Evolutionary conservation across 139 green algal genomes (phyloP), one percentile per base, ranked within the genome.

Genomic region (Coccomyxa sp.): DNA sequence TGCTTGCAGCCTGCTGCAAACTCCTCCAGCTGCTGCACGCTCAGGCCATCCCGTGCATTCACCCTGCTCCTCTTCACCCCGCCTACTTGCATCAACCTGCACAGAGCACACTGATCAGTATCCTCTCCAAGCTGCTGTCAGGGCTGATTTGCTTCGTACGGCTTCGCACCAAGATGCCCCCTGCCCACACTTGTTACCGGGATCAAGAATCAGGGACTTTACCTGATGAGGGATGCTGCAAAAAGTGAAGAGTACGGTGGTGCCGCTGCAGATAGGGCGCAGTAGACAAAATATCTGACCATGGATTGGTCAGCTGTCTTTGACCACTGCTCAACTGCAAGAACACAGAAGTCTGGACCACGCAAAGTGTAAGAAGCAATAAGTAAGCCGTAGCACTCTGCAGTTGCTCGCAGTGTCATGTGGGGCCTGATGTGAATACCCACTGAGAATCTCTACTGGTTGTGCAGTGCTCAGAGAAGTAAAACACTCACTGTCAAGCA

Each of bases 181-280:
- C 34, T 10, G 29, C 31, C 22, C 68, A 36, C 22, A 16, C 68
- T 10, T 24, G 18, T 8, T 33, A 33, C 29, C n/a, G 14, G 24
- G 8, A 38, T 36, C 27, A 8, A 71, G 2, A 72, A n/a, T n/a
- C n/a, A n/a, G n/a, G 31, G 68, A 39, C 68, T 39, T 72, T 12
- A 82, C 78, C 70, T 77, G 70, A 82, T 55, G 24, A 88, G 68
- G 40, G 69, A 73, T 33, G 75, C 75, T 2, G 80, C 81, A 74
- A 91, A 91, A 0, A 77, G 55, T 0, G 82, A 35, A 0, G 84
- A 89, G 76, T 90, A 91, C 29, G 87, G 87, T 9, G 87, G 87
- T 5, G 73, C 78, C 41, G 75, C 73, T 0, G 79, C 78, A 33
- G 70, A 77, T 39, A 91, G 82, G 7, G 76, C 50, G 18, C 74